These are phyloP conservation scores for Suillus paluster DNA, from an alignment of 768 basidiomycete species.

Conservation along the genomic window DNA sequence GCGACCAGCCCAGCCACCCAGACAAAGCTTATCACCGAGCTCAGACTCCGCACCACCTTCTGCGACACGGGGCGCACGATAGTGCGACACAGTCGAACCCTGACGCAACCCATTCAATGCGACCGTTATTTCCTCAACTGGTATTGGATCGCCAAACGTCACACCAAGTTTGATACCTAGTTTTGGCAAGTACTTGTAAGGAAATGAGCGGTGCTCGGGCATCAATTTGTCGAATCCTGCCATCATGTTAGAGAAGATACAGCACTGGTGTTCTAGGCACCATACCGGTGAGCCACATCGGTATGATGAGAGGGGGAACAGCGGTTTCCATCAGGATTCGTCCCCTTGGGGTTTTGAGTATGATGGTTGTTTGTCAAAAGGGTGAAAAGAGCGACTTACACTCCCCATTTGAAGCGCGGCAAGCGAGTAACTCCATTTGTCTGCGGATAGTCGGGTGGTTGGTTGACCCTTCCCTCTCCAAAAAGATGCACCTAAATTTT, in stretches of 20 bases:
- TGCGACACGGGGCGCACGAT: slow-evolving; percentile 15
- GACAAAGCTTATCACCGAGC: background rate
- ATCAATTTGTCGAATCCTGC: slow-evolving; percentile 85
- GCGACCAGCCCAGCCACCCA: slow-evolving; percentile 19
- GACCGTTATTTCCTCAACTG: slow-evolving; percentile 40
- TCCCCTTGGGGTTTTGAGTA: slow-evolving; percentile 51
- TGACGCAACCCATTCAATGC: slow-evolving; percentile 20
- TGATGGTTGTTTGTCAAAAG: background rate
- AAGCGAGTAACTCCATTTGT: slow-evolving; percentile 52
- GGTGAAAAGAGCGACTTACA: slow-evolving; percentile 58
- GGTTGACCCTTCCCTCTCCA: slow-evolving; percentile 88
- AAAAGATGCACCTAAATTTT: slow-evolving; percentile 80
- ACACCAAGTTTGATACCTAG: slow-evolving; percentile 67
- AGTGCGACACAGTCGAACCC: slow-evolving; percentile 10
- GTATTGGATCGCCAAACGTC: slow-evolving; percentile 80
- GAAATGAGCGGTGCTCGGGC: slow-evolving; percentile 82
- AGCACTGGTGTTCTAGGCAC: background rate
- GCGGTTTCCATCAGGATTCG: slow-evolving; percentile 77
- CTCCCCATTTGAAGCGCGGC: slow-evolving; percentile 92
- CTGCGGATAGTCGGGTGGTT: slow-evolving; percentile 55
- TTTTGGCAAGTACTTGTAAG: slow-evolving; percentile 73
- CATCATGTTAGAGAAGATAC: background rate
- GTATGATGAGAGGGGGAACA: slow-evolving; percentile 78
- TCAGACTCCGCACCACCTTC: slow-evolving; percentile 16
- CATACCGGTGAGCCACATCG: slow-evolving; percentile 92